phyloP scores from a whole-genome alignment of 2,329 filamentous ascomycete genomes.

The Xylaria sp. region DNA sequence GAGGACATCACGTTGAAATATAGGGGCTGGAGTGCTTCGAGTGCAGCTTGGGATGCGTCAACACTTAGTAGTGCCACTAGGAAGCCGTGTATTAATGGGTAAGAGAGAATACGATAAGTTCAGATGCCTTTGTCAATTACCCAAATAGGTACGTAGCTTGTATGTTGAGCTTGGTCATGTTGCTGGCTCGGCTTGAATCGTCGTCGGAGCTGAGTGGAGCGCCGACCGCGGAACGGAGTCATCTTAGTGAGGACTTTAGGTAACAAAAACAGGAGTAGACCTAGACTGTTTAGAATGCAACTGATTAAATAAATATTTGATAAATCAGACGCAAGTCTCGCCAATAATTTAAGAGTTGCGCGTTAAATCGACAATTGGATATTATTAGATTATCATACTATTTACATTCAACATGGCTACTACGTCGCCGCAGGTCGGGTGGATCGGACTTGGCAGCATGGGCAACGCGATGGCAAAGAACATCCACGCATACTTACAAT shows the following conservation, averaged over 20 bases:
- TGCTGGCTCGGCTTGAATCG: background rate
- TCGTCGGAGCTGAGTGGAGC: background rate
- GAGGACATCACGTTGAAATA: background rate
- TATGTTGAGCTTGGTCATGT: background rate
- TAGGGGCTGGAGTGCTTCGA: too few species aligned
- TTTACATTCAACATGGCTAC: slow-evolving; percentile 16
- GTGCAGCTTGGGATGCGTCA: too few species aligned
- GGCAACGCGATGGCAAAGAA: slow-evolving; percentile 61
- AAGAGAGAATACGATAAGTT: background rate
- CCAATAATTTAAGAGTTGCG: background rate
- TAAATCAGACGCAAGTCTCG: background rate
- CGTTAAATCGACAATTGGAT: background rate
- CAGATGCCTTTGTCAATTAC: background rate
- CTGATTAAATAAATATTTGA: background rate
- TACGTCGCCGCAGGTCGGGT: slow-evolving; percentile 21
- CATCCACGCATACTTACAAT: slow-evolving; percentile 55
- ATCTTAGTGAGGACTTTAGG: background rate
- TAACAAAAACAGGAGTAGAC: background rate
- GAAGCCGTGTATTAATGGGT: background rate
- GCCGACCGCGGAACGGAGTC: slow-evolving; percentile 13
- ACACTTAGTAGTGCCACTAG: background rate
- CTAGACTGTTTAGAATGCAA: background rate
- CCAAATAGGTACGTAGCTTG: background rate
- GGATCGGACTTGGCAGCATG: slow-evolving; percentile 61
- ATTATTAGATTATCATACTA: background rate